A percentile compares a stretch with the other conserved stretches of the same genome.
These are phyloP conservation scores for Acanthamoeba castellanii DNA, from an alignment of 208 protist species.

Conservation along the genomic window DNA sequence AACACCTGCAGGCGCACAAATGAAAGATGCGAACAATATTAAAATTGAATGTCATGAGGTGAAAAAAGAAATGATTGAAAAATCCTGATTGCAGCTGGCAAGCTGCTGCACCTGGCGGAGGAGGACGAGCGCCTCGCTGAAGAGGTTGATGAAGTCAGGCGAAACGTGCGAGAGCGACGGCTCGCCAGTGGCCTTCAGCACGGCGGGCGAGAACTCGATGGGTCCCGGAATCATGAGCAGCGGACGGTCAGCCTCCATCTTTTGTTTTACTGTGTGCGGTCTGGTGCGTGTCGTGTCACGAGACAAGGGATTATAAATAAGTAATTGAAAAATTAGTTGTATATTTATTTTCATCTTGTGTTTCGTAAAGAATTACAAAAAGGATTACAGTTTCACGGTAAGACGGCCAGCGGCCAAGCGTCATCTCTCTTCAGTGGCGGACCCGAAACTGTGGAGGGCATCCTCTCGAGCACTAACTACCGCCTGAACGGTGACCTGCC, in stretches of 20 bases:
- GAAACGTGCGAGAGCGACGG: slow-evolving; percentile 69
- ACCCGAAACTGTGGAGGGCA: too few relatives aligned
- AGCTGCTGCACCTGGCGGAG: slow-evolving; percentile 17
- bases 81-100: neutral
- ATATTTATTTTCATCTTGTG: neutral
- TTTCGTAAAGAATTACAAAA: too few relatives aligned
- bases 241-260: slow-evolving; percentile 51
- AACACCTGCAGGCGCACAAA: slow-evolving; percentile 29
- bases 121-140: slow-evolving; percentile 66
- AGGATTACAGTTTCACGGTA: too few relatives aligned
- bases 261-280: neutral
- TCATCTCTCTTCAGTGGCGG: too few relatives aligned
- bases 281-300: too few relatives aligned
- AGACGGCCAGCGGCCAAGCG: too few relatives aligned
- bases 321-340: too few relatives aligned
- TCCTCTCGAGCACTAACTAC: too few relatives aligned
- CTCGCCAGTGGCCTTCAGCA: slow-evolving; percentile 55
- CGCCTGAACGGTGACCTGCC: too few relatives aligned
- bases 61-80: neutral
- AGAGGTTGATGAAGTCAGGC: slow-evolving; percentile 70
- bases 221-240: slow-evolving; percentile 79
- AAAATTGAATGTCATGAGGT: neutral
- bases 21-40: neutral
- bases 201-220: slow-evolving; percentile 60
- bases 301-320: too few relatives aligned